Evolutionary conservation across 148 eudicot genomes (phyloP).

Genomic region (Rheum nobile): DNA sequence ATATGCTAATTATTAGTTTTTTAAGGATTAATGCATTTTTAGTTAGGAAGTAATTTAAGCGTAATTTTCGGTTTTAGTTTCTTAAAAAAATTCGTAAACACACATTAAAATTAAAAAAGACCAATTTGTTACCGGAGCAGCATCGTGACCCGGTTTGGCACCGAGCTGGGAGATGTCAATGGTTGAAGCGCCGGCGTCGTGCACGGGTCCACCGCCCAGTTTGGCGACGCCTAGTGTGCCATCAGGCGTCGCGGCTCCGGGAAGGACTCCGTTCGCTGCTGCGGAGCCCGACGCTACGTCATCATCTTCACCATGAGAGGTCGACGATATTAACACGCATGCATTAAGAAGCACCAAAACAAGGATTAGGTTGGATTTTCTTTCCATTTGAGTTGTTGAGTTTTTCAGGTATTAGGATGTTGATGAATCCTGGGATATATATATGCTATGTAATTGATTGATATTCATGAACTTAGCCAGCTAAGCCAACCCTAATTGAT

Average conservation of each 20-base stretch:
- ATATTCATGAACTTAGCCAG: not conserved
- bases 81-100: not conserved
- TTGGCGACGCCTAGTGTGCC: not conserved
- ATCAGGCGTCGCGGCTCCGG: not conserved
- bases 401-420: not conserved
- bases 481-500: not conserved
- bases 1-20: too few species aligned
- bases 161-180: conserved; percentile 29
- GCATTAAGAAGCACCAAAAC: not conserved
- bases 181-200: too few species aligned
- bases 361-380: not conserved
- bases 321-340: not conserved
- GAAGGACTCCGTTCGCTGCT: not conserved
- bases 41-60: too few species aligned
- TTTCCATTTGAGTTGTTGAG: not conserved
- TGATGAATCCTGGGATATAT: not conserved
- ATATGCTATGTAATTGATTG: not conserved
- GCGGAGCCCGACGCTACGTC: not conserved
- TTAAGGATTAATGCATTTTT: too few species aligned
- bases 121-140: too few species aligned
- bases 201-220: not conserved
- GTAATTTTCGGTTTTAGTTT: too few species aligned
- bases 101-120: too few species aligned
- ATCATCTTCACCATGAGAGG: not conserved
- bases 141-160: conserved; percentile 8